These are phyloP conservation scores for Curvularia spicifera DNA, from an alignment of 2,329 filamentous ascomycete genomes.

Conservation along the genomic window DNA sequence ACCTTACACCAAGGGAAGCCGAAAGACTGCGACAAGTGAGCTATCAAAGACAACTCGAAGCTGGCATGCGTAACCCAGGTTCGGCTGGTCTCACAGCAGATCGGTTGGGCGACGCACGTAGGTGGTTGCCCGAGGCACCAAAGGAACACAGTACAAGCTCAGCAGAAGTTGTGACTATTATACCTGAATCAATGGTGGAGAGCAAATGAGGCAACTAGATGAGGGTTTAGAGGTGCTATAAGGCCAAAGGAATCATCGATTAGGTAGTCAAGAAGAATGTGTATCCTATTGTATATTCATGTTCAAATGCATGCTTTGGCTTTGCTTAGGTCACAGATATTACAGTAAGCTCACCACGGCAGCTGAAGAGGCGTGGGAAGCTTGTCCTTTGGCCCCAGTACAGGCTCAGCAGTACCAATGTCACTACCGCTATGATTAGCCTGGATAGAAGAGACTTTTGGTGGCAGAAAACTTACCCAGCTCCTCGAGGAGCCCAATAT, in stretches of 20 bases:
- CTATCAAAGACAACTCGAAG: conserved; percentile 63
- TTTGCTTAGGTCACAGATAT: neutral
- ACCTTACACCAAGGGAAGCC: conserved; percentile 59
- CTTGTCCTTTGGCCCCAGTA: conserved; percentile 63
- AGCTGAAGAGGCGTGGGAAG: conserved; percentile 69
- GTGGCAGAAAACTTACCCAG: conserved; percentile 57
- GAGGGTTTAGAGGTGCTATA: neutral
- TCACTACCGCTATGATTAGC: conserved; percentile 56
- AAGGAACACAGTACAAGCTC: conserved; percentile 13
- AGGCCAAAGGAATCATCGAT: neutral
- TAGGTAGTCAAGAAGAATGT: neutral
- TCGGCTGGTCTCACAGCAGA: conserved; percentile 37
- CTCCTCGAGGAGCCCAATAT: conserved; percentile 75
- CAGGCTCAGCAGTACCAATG: conserved; percentile 70
- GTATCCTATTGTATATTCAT: neutral
- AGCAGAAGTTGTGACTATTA: neutral
- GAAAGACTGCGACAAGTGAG: conserved; percentile 62
- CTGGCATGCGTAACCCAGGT: conserved; percentile 58
- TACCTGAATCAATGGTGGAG: neutral
- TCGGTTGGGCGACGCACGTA: conserved; percentile 38
- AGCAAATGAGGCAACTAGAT: neutral
- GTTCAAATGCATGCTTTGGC: neutral
- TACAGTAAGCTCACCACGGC: conserved; percentile 62
- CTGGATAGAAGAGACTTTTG: neutral
- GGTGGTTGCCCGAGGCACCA: conserved; percentile 22